Percentiles rank a stretch among this genome's conserved stretches.
Evolutionary conservation across 2,329 filamentous ascomycete genomes (phyloP).

Genomic region (Xylariaceae sp.): DNA sequence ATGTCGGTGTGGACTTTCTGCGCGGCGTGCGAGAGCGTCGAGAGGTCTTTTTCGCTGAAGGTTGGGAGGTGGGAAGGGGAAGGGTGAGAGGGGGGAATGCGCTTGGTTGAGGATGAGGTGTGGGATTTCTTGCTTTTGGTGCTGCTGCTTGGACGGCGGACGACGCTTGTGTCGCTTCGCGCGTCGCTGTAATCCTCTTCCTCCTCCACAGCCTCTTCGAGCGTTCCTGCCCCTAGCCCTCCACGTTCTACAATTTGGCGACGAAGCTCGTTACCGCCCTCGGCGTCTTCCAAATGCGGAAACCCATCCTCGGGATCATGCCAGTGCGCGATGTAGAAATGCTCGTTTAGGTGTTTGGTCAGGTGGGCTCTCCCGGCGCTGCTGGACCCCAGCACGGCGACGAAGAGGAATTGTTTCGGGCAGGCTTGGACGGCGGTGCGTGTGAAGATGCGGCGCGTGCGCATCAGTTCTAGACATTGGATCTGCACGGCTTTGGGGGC

Average conservation of each 20-base stretch:
- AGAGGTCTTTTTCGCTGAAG: slow-evolving; percentile 47
- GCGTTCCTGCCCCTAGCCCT: no score
- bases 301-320: slow-evolving; percentile 71
- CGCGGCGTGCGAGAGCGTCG: slow-evolving; percentile 55
- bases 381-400: slow-evolving; percentile 58
- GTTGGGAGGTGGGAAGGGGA: slow-evolving; percentile 5
- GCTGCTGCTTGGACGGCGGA: slow-evolving; percentile 25
- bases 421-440: slow-evolving; percentile 68
- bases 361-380: slow-evolving; percentile 44
- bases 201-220: slow-evolving; percentile 27
- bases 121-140: slow-evolving; percentile 9
- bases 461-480: slow-evolving; percentile 73
- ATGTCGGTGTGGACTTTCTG: slow-evolving; percentile 61
- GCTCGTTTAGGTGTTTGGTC: slow-evolving; percentile 66
- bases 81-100: background rate
- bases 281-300: slow-evolving; percentile 65
- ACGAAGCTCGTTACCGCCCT: slow-evolving; percentile 35
- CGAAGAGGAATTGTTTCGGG: slow-evolving; percentile 74
- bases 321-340: slow-evolving; percentile 84
- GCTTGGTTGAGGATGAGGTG: slow-evolving; percentile 6
- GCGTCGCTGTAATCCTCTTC: slow-evolving; percentile 6
- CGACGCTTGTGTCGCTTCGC: slow-evolving; percentile 37
- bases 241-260: no score
- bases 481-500: slow-evolving; percentile 76
- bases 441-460: slow-evolving; percentile 73